Conservation (phyloP, 2,329 filamentous ascomycete species). For the Canariomyces notabilis region DNA sequence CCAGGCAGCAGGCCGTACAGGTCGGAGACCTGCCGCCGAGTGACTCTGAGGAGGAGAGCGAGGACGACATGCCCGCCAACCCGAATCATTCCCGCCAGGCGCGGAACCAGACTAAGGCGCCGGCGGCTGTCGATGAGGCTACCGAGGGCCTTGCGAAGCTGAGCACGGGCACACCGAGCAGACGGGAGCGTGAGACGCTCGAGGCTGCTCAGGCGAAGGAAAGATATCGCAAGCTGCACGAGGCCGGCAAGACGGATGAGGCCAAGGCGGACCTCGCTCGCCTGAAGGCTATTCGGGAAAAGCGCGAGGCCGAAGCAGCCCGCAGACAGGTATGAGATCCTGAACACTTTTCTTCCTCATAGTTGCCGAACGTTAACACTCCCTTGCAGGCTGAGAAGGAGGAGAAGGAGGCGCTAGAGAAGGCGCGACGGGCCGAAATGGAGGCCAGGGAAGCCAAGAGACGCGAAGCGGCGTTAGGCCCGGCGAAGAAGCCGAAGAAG, state of each 20-base stretch:
- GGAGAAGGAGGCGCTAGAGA: conserved; percentile 49
- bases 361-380: conserved; percentile 21
- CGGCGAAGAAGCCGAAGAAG: conserved; percentile 43
- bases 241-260: conserved; percentile 94
- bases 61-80: conserved; percentile 73
- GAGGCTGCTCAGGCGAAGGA: conserved; percentile 87
- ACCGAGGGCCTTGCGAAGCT: conserved; percentile 54
- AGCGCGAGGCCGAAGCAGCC: conserved; percentile 76
- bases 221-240: conserved; percentile 84
- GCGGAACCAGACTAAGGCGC: conserved; percentile 50
- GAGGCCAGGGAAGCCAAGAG: conserved; percentile 53
- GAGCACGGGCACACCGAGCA: conserved; percentile 37
- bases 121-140: conserved; percentile 43
- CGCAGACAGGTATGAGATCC: conserved; percentile 65
- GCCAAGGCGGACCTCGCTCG: conserved; percentile 84
- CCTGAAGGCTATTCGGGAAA: conserved; percentile 74
- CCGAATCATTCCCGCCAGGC: conserved; percentile 83
- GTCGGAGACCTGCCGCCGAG: conserved; percentile 82
- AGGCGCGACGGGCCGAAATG: conserved; percentile 44
- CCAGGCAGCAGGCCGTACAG: conserved; percentile 65
- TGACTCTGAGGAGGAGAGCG: conserved; percentile 53
- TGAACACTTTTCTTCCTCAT: neutral
- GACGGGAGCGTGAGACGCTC: conserved; percentile 64
- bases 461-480: conserved; percentile 48
- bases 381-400: conserved; percentile 51